These are phyloP conservation scores for Bryoerythrophyllum caledonicum DNA, from an alignment of 225 moss, liverwort and hornwort genomes.

Conservation along the genomic window DNA sequence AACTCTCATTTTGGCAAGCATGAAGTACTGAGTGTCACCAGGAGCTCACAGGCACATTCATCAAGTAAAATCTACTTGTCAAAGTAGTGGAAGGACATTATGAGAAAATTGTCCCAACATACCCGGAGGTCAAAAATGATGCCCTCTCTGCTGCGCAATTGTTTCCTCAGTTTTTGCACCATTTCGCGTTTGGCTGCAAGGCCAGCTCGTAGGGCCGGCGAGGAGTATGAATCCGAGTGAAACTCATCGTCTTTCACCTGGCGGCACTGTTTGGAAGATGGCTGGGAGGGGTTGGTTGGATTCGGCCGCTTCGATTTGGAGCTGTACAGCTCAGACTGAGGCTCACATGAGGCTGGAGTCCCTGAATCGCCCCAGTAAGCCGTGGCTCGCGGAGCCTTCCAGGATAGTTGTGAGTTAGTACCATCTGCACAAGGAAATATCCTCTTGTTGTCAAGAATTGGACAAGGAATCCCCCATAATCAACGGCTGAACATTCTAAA, in stretches of 20 bases:
- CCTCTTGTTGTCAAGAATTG: not conserved
- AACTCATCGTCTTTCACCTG: conserved; percentile 26
- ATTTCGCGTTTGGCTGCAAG: conserved; percentile 57
- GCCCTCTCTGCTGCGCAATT: conserved; percentile 64
- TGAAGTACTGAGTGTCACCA: too few species aligned
- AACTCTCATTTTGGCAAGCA: too few species aligned
- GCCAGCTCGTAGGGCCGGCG: conserved; percentile 43
- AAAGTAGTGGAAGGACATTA: not conserved
- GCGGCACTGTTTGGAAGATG: conserved; percentile 27
- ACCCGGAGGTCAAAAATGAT: conserved; percentile 66
- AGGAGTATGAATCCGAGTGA: conserved; percentile 39
- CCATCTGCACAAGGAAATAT: conserved; percentile 17
- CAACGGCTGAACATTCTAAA: too few species aligned
- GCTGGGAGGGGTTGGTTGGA: conserved; percentile 18
- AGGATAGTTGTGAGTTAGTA: conserved; percentile 1
- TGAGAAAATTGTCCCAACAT: not conserved
- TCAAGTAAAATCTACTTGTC: too few species aligned
- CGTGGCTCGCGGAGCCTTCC: conserved; percentile 23
- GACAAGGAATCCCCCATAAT: too few species aligned
- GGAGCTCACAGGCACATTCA: too few species aligned
- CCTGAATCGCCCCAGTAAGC: conserved; percentile 20
- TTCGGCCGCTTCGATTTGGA: conserved; percentile 31
- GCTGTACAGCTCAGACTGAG: conserved; percentile 22
- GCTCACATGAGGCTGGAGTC: conserved; percentile 26
- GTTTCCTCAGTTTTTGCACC: conserved; percentile 73